These are phyloP conservation scores for Lactarius indigo DNA, from an alignment of 768 basidiomycete genomes.

Conservation along the genomic window DNA sequence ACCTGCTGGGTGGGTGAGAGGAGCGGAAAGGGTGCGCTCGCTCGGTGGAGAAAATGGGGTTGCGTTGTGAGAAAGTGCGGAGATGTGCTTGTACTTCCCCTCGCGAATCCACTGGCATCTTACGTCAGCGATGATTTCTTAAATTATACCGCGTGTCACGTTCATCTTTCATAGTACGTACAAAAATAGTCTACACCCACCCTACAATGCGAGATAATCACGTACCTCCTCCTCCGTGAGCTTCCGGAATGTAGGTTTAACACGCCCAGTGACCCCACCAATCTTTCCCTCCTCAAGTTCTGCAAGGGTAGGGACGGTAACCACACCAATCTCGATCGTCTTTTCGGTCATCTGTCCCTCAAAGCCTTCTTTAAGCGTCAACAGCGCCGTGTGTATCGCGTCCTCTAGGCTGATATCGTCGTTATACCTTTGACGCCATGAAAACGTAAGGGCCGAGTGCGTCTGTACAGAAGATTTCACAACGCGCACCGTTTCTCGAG, in stretches of 20 bases:
- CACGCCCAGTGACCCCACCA: slow-evolving; percentile 62
- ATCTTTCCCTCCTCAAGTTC: slow-evolving; percentile 70
- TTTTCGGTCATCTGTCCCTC: slow-evolving; percentile 99
- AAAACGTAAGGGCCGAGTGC: not conserved
- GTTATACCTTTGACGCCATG: slow-evolving; percentile 69
- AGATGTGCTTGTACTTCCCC: not conserved
- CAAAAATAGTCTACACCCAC: slow-evolving; percentile 40
- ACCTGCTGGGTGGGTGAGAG: not conserved
- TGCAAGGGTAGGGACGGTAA: slow-evolving; percentile 77
- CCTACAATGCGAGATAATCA: slow-evolving; percentile 86
- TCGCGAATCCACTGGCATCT: not conserved
- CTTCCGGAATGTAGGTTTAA: slow-evolving; percentile 90
- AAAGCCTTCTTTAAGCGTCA: slow-evolving; percentile 98
- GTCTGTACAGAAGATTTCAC: slow-evolving; percentile 9
- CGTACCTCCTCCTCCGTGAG: slow-evolving; percentile 94
- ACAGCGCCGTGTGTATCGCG: slow-evolving; percentile 95
- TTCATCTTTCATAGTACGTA: not conserved
- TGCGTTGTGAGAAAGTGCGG: not conserved
- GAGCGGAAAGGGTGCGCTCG: not conserved
- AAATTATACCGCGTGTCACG: not conserved
- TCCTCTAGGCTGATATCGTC: slow-evolving; percentile 99
- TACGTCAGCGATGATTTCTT: not conserved
- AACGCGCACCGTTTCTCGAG: slow-evolving; percentile 86
- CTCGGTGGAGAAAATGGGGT: not conserved
- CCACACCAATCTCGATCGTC: slow-evolving; percentile 97